Conservation (phyloP, 768 basidiomycete species). For the Saitozyma podzolica region DNA sequence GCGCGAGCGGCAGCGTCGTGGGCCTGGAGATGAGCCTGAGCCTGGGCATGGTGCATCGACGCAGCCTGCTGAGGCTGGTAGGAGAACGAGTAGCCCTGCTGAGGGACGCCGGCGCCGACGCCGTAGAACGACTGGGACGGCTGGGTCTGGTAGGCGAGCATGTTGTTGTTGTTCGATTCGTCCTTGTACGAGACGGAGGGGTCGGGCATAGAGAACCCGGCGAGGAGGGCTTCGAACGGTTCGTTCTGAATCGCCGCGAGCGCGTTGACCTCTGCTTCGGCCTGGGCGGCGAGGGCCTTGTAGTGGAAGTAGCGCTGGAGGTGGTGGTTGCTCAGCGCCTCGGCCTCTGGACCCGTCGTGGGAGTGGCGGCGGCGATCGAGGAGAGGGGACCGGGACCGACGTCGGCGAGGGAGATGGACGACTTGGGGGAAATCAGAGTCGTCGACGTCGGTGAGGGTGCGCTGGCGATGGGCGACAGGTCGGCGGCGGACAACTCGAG, state of each 20-base stretch:
- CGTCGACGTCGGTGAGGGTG: slow-evolving; percentile 14
- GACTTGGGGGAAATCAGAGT: slow-evolving; percentile 16
- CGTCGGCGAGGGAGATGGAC: slow-evolving; percentile 10
- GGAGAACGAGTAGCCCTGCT: slow-evolving; percentile 13
- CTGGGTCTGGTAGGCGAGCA: slow-evolving; percentile 29
- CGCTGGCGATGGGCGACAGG: slow-evolving; percentile 3
- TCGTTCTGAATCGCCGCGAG: slow-evolving; percentile 1
- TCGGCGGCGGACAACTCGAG: slow-evolving; percentile 4
- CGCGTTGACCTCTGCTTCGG: slow-evolving; percentile 26
- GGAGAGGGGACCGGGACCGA: slow-evolving; percentile 2
- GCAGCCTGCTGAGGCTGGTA: slow-evolving; percentile 24
- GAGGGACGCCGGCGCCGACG: neutral
- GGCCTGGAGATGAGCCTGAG: slow-evolving; percentile 40
- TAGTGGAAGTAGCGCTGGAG: slow-evolving; percentile 44
- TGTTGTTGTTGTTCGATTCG: slow-evolving; percentile 14
- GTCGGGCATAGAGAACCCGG: slow-evolving; percentile 22
- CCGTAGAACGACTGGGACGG: slow-evolving; percentile 5
- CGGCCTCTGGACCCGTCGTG: slow-evolving; percentile 20
- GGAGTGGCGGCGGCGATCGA: slow-evolving; percentile 1
- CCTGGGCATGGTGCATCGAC: slow-evolving; percentile 27
- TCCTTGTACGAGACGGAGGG: slow-evolving; percentile 1
- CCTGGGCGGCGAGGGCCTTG: slow-evolving; percentile 39
- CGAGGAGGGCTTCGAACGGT: slow-evolving; percentile 24
- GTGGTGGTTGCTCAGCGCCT: slow-evolving; percentile 40
- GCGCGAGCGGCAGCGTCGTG: slow-evolving; percentile 26